Conservation (phyloP, 495 filamentous ascomycete species). For the Aspergillus ellipticus region DNA sequence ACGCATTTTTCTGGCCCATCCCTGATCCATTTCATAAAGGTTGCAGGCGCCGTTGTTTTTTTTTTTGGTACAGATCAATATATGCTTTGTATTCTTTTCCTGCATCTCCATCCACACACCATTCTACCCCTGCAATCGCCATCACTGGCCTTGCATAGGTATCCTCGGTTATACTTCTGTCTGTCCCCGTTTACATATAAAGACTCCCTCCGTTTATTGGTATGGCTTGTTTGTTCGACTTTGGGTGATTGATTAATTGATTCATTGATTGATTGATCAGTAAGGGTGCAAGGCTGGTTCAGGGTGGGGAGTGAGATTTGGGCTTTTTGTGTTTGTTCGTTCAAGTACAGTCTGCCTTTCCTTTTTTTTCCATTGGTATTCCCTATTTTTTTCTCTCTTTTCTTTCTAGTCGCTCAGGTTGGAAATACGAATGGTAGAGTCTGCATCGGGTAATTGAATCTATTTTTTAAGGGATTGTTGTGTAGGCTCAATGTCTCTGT, state of each 20-base stretch:
- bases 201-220: background rate
- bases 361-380: too few species aligned
- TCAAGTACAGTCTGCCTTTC: background rate
- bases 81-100: slow-evolving; percentile 12
- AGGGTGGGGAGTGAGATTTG: slow-evolving; percentile 10
- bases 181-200: slow-evolving; percentile 5
- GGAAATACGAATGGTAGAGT: background rate
- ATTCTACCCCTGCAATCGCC: slow-evolving; percentile 15
- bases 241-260: too few species aligned
- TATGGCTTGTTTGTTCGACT: background rate
- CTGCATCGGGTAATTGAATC: background rate
- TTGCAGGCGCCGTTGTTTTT: slow-evolving; percentile 26
- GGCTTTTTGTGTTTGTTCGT: slow-evolving; percentile 1
- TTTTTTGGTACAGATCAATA: slow-evolving; percentile 24
- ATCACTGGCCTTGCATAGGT: slow-evolving; percentile 4
- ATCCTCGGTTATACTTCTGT: too few species aligned
- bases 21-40: slow-evolving; percentile 27
- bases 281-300: background rate
- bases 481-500: too few species aligned
- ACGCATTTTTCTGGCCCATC: slow-evolving; percentile 13
- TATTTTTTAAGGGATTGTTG: background rate
- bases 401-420: background rate
- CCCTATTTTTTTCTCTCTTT: slow-evolving; percentile 4
- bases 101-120: slow-evolving; percentile 10
- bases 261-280: slow-evolving; percentile 8